A percentile compares a stretch with the other conserved stretches of the same genome.
phyloP scores from a whole-genome alignment of 1,284 basidiomycete species.

The Ustilago trichophora region DNA sequence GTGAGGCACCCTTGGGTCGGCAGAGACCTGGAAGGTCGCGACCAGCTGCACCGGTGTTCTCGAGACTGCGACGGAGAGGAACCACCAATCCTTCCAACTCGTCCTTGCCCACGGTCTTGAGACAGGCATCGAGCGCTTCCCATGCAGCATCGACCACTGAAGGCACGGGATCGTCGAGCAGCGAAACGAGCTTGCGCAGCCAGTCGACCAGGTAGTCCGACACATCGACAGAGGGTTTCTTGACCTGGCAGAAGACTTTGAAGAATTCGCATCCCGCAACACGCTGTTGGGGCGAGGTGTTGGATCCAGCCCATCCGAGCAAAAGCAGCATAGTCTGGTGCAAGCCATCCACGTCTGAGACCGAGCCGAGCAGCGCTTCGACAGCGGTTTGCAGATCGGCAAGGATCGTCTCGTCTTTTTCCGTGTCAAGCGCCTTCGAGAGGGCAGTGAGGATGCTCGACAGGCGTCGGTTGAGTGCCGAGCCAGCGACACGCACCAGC shows the following conservation, averaged over 20 bases:
- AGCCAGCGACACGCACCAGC: constrained; percentile 90
- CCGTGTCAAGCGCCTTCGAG: constrained; percentile 53
- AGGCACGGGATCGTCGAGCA: constrained; percentile 81
- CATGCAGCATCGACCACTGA: constrained; percentile 84
- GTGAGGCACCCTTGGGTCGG: constrained; percentile 86
- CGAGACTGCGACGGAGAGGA: constrained; percentile 86
- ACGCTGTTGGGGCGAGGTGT: constrained; percentile 43
- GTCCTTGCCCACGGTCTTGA: constrained; percentile 91
- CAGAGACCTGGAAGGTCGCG: constrained; percentile 85
- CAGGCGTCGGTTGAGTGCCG: constrained; percentile 75
- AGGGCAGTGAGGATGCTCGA: constrained; percentile 59
- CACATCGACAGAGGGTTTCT: constrained; percentile 49
- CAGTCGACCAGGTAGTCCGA: constrained; percentile 84
- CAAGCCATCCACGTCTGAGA: constrained; percentile 58
- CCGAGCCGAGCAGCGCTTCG: constrained; percentile 52
- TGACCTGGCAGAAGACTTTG: constrained; percentile 57
- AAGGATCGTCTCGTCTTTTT: constrained; percentile 48
- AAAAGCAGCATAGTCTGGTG: constrained; percentile 64
- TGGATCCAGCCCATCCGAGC: constrained; percentile 61
- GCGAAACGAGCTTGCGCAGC: constrained; percentile 88
- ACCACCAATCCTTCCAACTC: constrained; percentile 76
- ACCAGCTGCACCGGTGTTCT: constrained; percentile 82
- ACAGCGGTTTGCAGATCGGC: constrained; percentile 43
- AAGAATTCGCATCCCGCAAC: constrained; percentile 56
- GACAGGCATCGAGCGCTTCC: constrained; percentile 83